Conservation (phyloP, 2,329 filamentous ascomycete genomes). For the Claviceps sp. region DNA sequence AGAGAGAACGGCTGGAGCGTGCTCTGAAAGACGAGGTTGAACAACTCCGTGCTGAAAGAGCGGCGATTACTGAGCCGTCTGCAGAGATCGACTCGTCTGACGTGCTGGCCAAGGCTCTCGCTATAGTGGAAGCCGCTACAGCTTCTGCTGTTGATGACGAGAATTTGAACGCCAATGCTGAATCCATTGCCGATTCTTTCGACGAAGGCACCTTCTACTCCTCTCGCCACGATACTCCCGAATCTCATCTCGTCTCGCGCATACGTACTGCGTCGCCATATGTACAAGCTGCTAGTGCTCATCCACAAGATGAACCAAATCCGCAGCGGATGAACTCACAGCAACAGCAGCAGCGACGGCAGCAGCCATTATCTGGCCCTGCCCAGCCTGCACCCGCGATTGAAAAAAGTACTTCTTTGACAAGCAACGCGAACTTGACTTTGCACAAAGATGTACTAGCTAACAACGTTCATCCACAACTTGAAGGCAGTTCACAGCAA, state of each 20-base stretch:
- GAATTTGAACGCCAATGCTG: slow-evolving; percentile 38
- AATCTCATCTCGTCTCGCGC: slow-evolving; percentile 34
- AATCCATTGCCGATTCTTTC: slow-evolving; percentile 62
- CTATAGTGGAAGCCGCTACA: slow-evolving; percentile 57
- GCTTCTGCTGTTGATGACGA: slow-evolving; percentile 44
- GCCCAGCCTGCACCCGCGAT: neutral
- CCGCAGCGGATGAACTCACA: neutral
- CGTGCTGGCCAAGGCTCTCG: slow-evolving; percentile 57
- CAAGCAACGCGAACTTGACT: slow-evolving; percentile 4
- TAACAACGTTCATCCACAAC: neutral
- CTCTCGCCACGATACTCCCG: slow-evolving; percentile 73
- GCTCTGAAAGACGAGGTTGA: slow-evolving; percentile 65
- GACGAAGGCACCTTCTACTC: slow-evolving; percentile 96
- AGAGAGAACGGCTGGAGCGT: slow-evolving; percentile 70
- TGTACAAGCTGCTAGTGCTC: slow-evolving; percentile 8
- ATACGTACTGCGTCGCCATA: slow-evolving; percentile 32
- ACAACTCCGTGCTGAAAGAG: slow-evolving; percentile 35
- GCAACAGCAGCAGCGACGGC: neutral
- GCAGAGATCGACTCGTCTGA: slow-evolving; percentile 60
- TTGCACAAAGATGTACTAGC: slow-evolving; percentile 2
- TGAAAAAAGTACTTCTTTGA: neutral
- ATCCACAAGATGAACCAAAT: slow-evolving; percentile 7
- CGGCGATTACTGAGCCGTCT: slow-evolving; percentile 36
- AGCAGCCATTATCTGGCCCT: neutral
- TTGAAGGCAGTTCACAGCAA: neutral